A percentile compares a stretch with the other conserved stretches of the same genome.
These are phyloP conservation scores for Pseudoscleropodium purum DNA, from an alignment of 225 moss, liverwort and hornwort genomes.

Conservation along the genomic window DNA sequence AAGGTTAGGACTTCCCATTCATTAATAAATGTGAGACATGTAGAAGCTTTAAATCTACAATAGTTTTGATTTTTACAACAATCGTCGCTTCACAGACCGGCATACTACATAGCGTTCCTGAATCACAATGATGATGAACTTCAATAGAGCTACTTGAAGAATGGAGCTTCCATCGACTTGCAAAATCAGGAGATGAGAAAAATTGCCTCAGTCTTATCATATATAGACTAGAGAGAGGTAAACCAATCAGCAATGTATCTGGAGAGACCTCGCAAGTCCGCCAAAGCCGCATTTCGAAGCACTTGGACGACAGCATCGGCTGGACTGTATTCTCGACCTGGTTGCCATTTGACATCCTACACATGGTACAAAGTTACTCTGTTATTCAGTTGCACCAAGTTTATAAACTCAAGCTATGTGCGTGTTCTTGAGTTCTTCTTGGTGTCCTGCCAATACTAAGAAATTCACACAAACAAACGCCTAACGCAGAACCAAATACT, in stretches of 20 bases:
- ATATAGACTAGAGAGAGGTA: not conserved
- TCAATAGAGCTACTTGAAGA: not conserved
- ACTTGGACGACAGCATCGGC: constrained; percentile 81
- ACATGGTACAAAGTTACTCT: not conserved
- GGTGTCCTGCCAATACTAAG: not conserved
- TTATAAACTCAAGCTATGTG: not conserved
- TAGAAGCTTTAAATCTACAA: not conserved
- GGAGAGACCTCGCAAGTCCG: constrained; percentile 67
- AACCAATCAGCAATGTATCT: constrained; percentile 68
- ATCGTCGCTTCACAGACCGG: not conserved
- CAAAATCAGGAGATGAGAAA: not conserved
- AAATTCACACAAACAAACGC: not conserved
- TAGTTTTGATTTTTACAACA: not conserved
- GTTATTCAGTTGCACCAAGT: not conserved
- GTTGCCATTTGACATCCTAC: constrained; percentile 76
- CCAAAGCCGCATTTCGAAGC: constrained; percentile 41
- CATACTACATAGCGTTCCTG: not conserved
- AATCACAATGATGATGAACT: not conserved
- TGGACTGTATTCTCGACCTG: constrained; percentile 64
- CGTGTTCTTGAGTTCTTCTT: not conserved
- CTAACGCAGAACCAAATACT: not conserved
- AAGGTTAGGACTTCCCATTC: not conserved
- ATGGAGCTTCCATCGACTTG: not conserved
- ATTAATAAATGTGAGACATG: not conserved
- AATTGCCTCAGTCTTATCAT: not conserved